Conservation (phyloP, 805 yeast genomes). For the Ogataea salicorniae region DNA sequence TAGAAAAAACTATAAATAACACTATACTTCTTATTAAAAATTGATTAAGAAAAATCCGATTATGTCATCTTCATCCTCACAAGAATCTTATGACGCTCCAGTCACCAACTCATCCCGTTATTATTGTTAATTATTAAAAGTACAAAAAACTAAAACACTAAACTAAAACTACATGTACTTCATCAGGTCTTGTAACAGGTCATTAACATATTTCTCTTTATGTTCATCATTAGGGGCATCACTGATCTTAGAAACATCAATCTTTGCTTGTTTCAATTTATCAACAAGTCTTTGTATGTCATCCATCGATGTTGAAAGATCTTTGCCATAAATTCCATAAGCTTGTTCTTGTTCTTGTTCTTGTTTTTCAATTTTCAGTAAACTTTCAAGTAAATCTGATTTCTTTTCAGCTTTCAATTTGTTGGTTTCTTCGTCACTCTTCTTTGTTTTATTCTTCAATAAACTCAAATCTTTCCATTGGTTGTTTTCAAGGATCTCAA, state of each 20-base stretch:
- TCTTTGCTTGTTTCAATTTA: conserved; percentile 34
- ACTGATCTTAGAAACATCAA: conserved; percentile 22
- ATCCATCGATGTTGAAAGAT: neutral
- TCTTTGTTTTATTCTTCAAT: neutral
- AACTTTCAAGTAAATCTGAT: neutral
- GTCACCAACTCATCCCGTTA: too few species aligned
- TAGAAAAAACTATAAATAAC: too few species aligned
- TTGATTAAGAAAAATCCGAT: too few species aligned
- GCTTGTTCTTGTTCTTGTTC: neutral
- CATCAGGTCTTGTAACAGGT: conserved; percentile 35
- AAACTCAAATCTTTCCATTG: conserved; percentile 35
- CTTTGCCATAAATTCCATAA: neutral
- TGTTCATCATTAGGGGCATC: conserved; percentile 13
- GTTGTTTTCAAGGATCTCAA: conserved; percentile 37
- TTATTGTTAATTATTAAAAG: too few species aligned
- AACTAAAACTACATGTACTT: conserved; percentile 27
- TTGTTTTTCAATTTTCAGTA: neutral
- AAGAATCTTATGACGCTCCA: too few species aligned
- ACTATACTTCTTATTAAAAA: too few species aligned
- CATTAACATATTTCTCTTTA: conserved; percentile 32
- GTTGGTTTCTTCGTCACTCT: neutral
- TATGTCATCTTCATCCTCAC: too few species aligned
- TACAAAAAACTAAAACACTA: too few species aligned
- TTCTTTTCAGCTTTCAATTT: too few species aligned
- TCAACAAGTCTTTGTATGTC: conserved; percentile 29